Evolutionary conservation across 345 rosid genomes (phyloP).

Genomic region (Arabidopsis thaliana): DNA sequence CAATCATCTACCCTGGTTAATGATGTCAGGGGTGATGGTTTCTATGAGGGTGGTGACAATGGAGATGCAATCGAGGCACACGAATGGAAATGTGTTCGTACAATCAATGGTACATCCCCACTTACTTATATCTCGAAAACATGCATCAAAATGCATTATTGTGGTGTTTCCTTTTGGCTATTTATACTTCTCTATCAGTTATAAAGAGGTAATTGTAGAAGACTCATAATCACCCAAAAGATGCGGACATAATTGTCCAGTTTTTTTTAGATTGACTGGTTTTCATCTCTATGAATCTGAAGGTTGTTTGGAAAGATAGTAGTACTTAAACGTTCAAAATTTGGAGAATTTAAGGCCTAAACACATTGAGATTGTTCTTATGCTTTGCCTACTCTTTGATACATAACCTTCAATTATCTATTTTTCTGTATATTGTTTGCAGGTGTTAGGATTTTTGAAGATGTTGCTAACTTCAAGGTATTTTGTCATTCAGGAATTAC

Average conservation of each 20-base stretch:
- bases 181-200: conserved; percentile 2
- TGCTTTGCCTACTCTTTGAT: conserved; percentile 19
- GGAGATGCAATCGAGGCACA: conserved; percentile 93
- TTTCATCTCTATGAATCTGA: conserved; percentile 19
- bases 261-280: not conserved
- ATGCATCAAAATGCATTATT: not conserved
- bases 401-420: conserved; percentile 11
- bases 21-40: conserved; percentile 49
- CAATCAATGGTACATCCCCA: conserved; percentile 64
- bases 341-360: conserved; percentile 5
- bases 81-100: conserved; percentile 91
- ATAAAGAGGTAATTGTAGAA: conserved; percentile 7
- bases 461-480: conserved; percentile 77
- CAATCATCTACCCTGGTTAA: conserved; percentile 67
- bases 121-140: conserved; percentile 1
- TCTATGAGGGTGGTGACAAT: conserved; percentile 66
- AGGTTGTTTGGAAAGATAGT: conserved; percentile 12
- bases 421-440: conserved; percentile 42
- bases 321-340: conserved; percentile 6
- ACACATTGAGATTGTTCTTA: conserved; percentile 15
- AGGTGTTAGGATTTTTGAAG: conserved; percentile 97
- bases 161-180: conserved; percentile 18
- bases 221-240: conserved; percentile 23
- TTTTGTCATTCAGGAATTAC: conserved; percentile 14
- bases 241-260: conserved; percentile 14